Percentiles rank a stretch among this genome's conserved stretches.
Evolutionary conservation across 768 basidiomycete genomes (phyloP).

Genomic region (Gautieria morchelliformis): DNA sequence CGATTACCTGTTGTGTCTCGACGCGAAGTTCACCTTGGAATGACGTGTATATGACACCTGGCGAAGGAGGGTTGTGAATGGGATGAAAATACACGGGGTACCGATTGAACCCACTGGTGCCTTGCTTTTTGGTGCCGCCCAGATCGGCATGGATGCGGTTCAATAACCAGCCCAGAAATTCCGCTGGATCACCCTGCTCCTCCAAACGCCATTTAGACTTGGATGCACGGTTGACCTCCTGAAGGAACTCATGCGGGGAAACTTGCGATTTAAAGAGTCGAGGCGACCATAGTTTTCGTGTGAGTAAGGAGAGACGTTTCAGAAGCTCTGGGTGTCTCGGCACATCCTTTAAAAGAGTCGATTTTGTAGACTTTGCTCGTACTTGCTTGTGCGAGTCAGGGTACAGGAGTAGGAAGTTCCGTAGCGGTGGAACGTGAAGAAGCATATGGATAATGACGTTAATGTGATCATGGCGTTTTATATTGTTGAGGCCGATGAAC

Average conservation of each 20-base stretch:
- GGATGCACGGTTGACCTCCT: conserved; percentile 89
- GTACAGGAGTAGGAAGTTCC: conserved; percentile 70
- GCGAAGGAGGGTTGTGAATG: conserved; percentile 9
- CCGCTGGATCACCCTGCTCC: conserved; percentile 91
- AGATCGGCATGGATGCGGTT: conserved; percentile 89
- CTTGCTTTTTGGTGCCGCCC: conserved; percentile 87
- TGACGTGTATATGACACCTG: conserved; percentile 84
- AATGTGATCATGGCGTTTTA: conserved; percentile 95
- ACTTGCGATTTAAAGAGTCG: conserved; percentile 96
- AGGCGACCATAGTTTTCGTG: conserved; percentile 96
- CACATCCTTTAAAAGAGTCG: conserved; percentile 40
- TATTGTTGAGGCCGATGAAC: conserved; percentile 94
- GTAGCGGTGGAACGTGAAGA: conserved; percentile 81
- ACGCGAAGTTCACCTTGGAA: conserved; percentile 93
- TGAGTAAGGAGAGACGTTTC: conserved; percentile 75
- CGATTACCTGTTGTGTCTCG: conserved; percentile 88
- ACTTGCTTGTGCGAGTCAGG: conserved; percentile 14
- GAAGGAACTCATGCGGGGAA: conserved; percentile 96
- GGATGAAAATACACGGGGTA: conserved; percentile 12
- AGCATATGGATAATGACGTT: conserved; percentile 94
- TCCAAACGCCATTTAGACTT: conserved; percentile 87
- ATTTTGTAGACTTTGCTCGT: not conserved
- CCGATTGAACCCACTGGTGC: conserved; percentile 60
- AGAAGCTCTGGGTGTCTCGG: conserved; percentile 81
- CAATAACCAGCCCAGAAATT: conserved; percentile 92